Evolutionary conservation across 2,329 filamentous ascomycete species (phyloP), one percentile per base, ranked within the genome.

Genomic region (Didymella sp.): DNA sequence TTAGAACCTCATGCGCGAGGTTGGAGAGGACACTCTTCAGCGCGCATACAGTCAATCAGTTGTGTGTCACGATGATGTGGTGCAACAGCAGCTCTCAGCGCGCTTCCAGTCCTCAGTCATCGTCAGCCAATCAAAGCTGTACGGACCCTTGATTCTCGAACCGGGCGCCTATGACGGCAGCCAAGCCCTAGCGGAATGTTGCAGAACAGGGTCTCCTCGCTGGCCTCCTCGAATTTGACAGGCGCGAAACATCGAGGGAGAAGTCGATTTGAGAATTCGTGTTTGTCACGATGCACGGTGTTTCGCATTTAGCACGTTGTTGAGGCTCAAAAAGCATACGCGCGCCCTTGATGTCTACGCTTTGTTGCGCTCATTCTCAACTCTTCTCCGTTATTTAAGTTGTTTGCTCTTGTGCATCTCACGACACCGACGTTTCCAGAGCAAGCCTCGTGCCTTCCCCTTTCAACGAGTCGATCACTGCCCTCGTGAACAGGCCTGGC

Each of bases 401-500:
- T 52, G 37, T 51, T 41, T 21, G 41, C 27, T 43, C 15, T 35
- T 21, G 40, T 17, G 40, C n/a, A 13, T 9, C 41, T 15, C 4
- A 4, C 21, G 22, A 19, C 27, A 41, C 37, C 17, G 30, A 28
- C 31, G 42, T 45, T 30, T 21, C n/a, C 24, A 40, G 35, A 58
- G 45, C 49, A 44, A 40, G 37, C 41, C 42, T 37, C 49, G 35
- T 28, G 31, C 56, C 53, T 61, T 61, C 62, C 50, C 28, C 46
- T 27, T 44, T 66, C 65, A 65, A 61, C 63, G 64, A 71, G 70
- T 62, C 64, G 66, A 72, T 71, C 71, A 61, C 57, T 59, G 51
- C 17, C 51, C 59, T 46, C 59, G 60, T 63, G 45, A 56, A 64
- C 31, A 57, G 56, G 55, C 55, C 57, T 51, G 56, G 62, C 47